These are phyloP conservation scores for Neodidymelliopsis sp. DNA, from an alignment of 2,329 filamentous ascomycete genomes.

Conservation along the genomic window DNA sequence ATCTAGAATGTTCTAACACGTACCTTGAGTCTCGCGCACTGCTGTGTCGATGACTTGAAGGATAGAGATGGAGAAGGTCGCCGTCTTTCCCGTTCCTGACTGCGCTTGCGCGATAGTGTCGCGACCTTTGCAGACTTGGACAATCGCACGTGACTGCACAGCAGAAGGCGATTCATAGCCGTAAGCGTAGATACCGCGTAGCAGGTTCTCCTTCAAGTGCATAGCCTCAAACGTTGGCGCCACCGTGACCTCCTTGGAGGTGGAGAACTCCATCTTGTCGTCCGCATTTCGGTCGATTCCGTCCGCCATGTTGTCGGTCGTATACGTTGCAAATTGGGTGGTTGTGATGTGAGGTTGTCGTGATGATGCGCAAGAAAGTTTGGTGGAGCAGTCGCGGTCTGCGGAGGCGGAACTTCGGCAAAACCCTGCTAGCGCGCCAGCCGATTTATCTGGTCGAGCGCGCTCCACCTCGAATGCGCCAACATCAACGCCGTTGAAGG, in stretches of 20 bases:
- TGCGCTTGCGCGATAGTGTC: conserved; percentile 99
- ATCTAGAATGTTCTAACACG: not conserved
- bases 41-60: conserved; percentile 95
- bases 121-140: conserved; percentile 98
- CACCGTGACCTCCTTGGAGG: conserved; percentile 96
- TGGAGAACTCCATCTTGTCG: conserved; percentile 97
- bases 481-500: conserved; percentile 30
- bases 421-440: conserved; percentile 25
- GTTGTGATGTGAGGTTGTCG: conserved; percentile 15
- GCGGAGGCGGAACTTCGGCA: conserved; percentile 27
- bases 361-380: conserved; percentile 35
- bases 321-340: not conserved
- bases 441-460: conserved; percentile 25
- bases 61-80: conserved; percentile 95
- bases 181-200: conserved; percentile 97
- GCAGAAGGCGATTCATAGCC: conserved; percentile 98
- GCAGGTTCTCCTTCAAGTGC: conserved; percentile 96
- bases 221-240: conserved; percentile 78
- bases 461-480: conserved; percentile 21
- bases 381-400: conserved; percentile 25
- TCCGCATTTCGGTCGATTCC: conserved; percentile 91
- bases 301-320: conserved; percentile 77
- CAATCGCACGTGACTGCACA: conserved; percentile 96
- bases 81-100: conserved; percentile 95
- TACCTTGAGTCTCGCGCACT: conserved; percentile 84